Base-by-base conservation (phyloP, 139 green algal species). In the Chlorella sp. region DNA sequence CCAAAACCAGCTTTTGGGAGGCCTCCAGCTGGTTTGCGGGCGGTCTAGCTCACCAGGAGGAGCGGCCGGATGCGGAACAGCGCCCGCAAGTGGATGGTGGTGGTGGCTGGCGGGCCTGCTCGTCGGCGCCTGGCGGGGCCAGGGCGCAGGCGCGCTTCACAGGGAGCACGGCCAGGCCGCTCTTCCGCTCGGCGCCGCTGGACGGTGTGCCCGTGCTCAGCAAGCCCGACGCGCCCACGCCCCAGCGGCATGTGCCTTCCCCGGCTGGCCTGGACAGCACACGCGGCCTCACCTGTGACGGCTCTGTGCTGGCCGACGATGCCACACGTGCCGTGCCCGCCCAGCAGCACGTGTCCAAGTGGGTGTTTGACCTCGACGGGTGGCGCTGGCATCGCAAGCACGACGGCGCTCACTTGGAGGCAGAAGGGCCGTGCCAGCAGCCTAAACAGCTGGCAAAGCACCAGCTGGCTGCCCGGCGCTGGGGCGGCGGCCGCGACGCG, bases 401-500 rank as follows among this genome's bases (percentile, higher is more conserved):
- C 21, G 19, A 63, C n/a, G n/a, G n/a, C n/a, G n/a, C n/a, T n/a
- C n/a, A n/a, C n/a, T n/a, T n/a, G n/a, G n/a, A n/a, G n/a, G n/a
- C n/a, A n/a, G n/a, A n/a, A n/a, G n/a, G n/a, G n/a, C n/a, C n/a
- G n/a, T 56, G 15, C 14, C 48, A 56, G 17, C 17, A 14, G 17
- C 48, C 48, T 17, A 56, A 56, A 17, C 48, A 56, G 48, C 48
- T 56, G 48, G 15, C 48, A 17, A 62, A 80, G 31, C 67, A 80
- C 42, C n/a, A 50, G n/a, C 65, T 83, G 38, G 78, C 78, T 3
- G 78, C 78, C 14, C 71, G 78, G 8, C 53, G 78, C 25, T 83
- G 78, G 78, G 78, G 78, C 33, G 78, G 80, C 53, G 65, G 78
- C 46, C 43, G 78, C 29, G 78, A 83, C 53, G 31, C 42, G 25